A percentile compares a stretch with the other conserved stretches of the same genome.
Conservation (phyloP, 192 early-diverging fungal genomes). For the Rhizophagus sp. region DNA sequence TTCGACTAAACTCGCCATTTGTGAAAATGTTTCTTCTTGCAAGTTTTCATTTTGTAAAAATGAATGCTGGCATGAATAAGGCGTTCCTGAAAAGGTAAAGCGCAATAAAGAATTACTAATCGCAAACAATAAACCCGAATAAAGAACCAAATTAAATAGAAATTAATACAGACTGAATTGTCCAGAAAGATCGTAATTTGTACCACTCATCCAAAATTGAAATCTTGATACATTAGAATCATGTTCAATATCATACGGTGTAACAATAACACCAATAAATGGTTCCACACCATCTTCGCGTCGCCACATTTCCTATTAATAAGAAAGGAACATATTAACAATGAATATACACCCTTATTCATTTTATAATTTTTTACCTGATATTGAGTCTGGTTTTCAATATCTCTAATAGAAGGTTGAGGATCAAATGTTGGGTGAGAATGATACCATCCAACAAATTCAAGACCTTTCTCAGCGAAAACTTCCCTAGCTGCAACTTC, state of each 20-base stretch:
- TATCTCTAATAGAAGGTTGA: conserved; percentile 85
- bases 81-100: neutral
- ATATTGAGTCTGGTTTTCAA: conserved; percentile 86
- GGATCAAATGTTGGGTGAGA: conserved; percentile 94
- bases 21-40: conserved; percentile 14
- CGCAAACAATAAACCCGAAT: neutral
- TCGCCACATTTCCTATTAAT: conserved; percentile 61
- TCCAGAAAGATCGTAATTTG: conserved; percentile 47
- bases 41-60: conserved; percentile 7
- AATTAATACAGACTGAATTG: conserved; percentile 55
- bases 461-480: conserved; percentile 62
- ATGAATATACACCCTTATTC: neutral
- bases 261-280: conserved; percentile 88
- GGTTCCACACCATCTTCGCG: conserved; percentile 71
- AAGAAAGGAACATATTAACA: conserved; percentile 3
- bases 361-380: conserved; percentile 53
- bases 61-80: conserved; percentile 19
- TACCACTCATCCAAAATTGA: conserved; percentile 60
- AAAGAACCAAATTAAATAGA: neutral
- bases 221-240: conserved; percentile 57
- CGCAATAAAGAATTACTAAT: neutral
- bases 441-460: conserved; percentile 95
- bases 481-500: conserved; percentile 80
- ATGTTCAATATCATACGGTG: conserved; percentile 68
- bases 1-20: neutral